Percentiles rank a stretch among this genome's conserved stretches.
These are phyloP conservation scores for Fragaria nilgerrensis DNA, from an alignment of 306 rosid genomes.

Conservation along the genomic window DNA sequence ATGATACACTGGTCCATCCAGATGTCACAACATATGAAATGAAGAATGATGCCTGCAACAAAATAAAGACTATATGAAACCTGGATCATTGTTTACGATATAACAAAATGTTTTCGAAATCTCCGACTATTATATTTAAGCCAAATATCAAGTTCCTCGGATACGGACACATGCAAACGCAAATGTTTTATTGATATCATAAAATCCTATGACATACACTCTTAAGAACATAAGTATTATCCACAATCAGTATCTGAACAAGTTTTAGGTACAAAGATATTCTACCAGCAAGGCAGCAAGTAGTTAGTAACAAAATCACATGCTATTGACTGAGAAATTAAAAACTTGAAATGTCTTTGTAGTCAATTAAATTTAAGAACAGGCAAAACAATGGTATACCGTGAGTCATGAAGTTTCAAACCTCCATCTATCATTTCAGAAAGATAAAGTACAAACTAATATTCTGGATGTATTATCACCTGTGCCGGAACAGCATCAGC, in stretches of 20 bases:
- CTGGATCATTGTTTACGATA: not conserved
- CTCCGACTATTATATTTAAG: not conserved
- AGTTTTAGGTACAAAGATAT: not conserved
- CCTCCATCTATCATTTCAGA: conserved; percentile 3
- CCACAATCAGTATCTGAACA: not conserved
- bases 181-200: not conserved
- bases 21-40: conserved; percentile 62
- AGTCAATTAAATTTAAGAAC: not conserved
- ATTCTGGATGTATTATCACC: conserved; percentile 40
- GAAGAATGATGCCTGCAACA: conserved; percentile 81
- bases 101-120: not conserved
- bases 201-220: not conserved
- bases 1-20: conserved; percentile 64
- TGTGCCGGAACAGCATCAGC: conserved; percentile 85
- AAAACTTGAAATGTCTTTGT: not conserved
- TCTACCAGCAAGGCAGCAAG: not conserved
- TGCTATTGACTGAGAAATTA: not conserved
- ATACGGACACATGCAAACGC: not conserved
- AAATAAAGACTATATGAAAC: conserved; percentile 9
- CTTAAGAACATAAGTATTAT: not conserved
- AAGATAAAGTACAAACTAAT: conserved; percentile 7
- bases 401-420: not conserved
- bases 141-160: not conserved
- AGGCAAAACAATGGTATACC: not conserved
- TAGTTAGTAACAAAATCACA: not conserved